Evolutionary conservation across 768 basidiomycete genomes (phyloP).

Genomic region (Dendrothele bispora): DNA sequence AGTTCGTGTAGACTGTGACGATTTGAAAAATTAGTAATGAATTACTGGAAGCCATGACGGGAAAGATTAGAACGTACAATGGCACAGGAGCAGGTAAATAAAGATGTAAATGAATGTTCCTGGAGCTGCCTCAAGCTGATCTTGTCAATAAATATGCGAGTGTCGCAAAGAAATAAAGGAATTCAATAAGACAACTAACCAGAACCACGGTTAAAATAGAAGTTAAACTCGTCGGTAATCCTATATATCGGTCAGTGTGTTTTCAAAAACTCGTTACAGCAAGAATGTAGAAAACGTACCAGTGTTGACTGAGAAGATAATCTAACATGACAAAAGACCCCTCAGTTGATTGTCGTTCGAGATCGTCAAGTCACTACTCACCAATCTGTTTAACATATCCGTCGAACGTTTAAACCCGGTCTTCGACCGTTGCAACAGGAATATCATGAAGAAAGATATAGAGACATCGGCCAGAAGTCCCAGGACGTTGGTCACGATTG

Average conservation of each 20-base stretch:
- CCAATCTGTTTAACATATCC: constrained; percentile 10
- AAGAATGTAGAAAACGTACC: neutral
- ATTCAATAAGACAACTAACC: neutral
- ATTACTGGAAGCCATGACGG: no score
- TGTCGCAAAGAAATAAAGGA: neutral
- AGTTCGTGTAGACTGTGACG: constrained; percentile 6
- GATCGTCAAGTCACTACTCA: neutral
- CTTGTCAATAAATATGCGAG: neutral
- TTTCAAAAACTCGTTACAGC: neutral
- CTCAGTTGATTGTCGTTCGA: neutral
- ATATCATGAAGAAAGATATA: constrained; percentile 7
- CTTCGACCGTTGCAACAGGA: constrained; percentile 5
- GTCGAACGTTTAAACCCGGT: constrained; percentile 7
- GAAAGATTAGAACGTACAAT: constrained; percentile 1
- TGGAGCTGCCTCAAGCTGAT: constrained; percentile 3
- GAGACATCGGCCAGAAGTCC: constrained; percentile 3
- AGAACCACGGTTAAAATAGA: constrained; percentile 5
- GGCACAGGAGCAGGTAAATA: constrained; percentile 7
- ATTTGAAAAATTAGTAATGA: neutral
- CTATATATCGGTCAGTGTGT: neutral
- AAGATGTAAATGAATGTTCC: constrained; percentile 8
- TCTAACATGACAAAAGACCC: neutral
- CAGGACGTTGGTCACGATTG: constrained; percentile 6
- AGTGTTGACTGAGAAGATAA: constrained; percentile 9
- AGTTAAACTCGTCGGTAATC: constrained; percentile 5